phyloP scores from a whole-genome alignment of 345 rosid genomes.

The Zanthoxylum bungeanum region DNA sequence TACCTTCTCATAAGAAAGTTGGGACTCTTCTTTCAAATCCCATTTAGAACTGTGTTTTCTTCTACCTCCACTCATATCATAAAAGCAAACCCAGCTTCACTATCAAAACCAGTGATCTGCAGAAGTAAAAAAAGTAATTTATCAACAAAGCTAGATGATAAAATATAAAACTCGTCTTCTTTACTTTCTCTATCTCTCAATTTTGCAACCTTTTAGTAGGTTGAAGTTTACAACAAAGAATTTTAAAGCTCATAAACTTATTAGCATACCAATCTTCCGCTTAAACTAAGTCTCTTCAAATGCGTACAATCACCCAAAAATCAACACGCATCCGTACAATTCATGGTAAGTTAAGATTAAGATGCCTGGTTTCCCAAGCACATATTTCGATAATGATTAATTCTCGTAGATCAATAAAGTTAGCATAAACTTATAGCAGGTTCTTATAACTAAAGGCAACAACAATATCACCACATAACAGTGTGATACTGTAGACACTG shows the following conservation, averaged over 20 bases:
- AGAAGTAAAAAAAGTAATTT: not conserved
- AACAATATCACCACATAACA: no score
- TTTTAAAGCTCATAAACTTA: not conserved
- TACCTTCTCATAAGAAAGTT: constrained; percentile 32
- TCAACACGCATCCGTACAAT: no score
- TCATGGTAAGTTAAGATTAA: no score
- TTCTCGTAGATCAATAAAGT: no score
- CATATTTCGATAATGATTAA: no score
- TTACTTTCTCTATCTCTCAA: no score
- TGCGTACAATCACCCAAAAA: not conserved
- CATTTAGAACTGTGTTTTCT: constrained; percentile 70
- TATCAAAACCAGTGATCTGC: constrained; percentile 22
- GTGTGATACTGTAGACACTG: no score
- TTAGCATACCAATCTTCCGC: not conserved
- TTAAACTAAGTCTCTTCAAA: not conserved
- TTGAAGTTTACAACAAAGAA: not conserved
- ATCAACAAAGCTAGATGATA: constrained; percentile 8
- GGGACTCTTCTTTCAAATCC: constrained; percentile 72
- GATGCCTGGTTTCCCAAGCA: no score
- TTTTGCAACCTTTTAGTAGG: not conserved
- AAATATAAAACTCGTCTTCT: not conserved
- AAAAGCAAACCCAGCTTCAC: constrained; percentile 15
- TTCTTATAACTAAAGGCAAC: no score
- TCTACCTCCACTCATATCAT: constrained; percentile 57
- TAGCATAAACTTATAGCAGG: no score